Percentiles rank a stretch among this genome's conserved stretches.
Evolutionary conservation across 257 asterid species (phyloP).

Genomic region (Ilex asprella): DNA sequence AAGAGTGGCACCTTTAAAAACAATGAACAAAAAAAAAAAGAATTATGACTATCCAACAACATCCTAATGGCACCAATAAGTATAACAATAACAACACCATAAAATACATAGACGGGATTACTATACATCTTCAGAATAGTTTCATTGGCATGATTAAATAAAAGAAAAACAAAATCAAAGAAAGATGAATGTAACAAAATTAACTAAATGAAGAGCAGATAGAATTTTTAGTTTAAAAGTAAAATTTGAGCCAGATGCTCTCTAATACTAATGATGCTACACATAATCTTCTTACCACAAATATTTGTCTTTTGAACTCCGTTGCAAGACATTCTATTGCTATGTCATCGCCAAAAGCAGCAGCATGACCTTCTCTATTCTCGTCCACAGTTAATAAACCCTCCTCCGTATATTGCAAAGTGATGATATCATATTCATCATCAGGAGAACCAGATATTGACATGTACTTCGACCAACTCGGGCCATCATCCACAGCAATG

Average conservation of each 20-base stretch:
- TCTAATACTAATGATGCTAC: constrained; percentile 81
- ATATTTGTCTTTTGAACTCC: constrained; percentile 85
- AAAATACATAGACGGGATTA: no score
- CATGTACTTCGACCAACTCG: constrained; percentile 95
- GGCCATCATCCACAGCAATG: constrained; percentile 67
- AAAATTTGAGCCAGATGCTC: constrained; percentile 92
- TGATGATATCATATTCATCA: constrained; percentile 85
- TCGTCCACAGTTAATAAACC: constrained; percentile 80
- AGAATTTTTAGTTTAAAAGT: constrained; percentile 56
- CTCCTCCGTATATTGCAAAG: constrained; percentile 85
- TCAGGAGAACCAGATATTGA: constrained; percentile 74
- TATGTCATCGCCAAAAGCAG: constrained; percentile 96
- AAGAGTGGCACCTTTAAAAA: no score
- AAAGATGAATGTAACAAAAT: no score
- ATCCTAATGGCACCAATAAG: no score
- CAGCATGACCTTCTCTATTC: constrained; percentile 76
- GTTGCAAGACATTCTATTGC: constrained; percentile 96
- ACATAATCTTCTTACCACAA: constrained; percentile 93
- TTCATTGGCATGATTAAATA: no score
- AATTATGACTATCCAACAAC: background rate
- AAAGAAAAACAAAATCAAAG: no score
- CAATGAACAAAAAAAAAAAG: background rate
- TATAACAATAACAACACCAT: no score
- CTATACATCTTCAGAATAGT: no score
- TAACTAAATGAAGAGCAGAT: constrained; percentile 1